phyloP scores from a whole-genome alignment of 257 asterid genomes.

The Gardenia jasminoides region DNA sequence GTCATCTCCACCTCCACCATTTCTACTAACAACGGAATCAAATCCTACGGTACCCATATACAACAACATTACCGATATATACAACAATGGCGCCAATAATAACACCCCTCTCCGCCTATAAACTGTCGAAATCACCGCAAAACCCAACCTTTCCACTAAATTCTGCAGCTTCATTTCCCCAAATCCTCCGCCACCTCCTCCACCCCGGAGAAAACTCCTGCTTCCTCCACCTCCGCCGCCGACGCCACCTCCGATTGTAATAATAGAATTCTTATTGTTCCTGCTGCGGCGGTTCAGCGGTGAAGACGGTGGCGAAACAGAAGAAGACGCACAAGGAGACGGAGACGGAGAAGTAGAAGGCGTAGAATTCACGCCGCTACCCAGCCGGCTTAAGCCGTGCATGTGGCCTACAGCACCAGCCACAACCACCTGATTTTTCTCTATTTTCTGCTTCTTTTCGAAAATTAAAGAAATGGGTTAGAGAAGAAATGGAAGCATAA shows the following conservation, averaged over 20 bases:
- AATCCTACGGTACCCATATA: conserved; percentile 86
- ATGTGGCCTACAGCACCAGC: conserved; percentile 30
- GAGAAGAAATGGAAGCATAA: not conserved
- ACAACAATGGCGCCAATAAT: conserved; percentile 86
- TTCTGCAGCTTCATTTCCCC: conserved; percentile 55
- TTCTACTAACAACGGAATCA: conserved; percentile 41
- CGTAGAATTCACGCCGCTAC: conserved; percentile 65
- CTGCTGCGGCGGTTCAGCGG: conserved; percentile 73
- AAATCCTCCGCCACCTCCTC: conserved; percentile 30
- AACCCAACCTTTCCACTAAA: conserved; percentile 66
- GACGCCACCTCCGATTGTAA: conserved; percentile 22
- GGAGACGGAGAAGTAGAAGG: conserved; percentile 43
- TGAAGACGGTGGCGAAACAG: conserved; percentile 80
- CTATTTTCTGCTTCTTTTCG: not conserved
- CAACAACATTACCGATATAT: conserved; percentile 83
- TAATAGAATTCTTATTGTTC: conserved; percentile 32
- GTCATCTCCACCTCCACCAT: conserved; percentile 32
- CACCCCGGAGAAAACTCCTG: conserved; percentile 32
- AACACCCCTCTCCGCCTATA: conserved; percentile 83
- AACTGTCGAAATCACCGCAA: conserved; percentile 61
- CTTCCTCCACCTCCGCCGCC: conserved; percentile 27
- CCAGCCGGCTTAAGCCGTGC: conserved; percentile 97
- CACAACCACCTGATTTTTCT: not conserved
- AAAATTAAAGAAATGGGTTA: not conserved
- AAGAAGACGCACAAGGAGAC: conserved; percentile 6